Evolutionary conservation across 2,329 filamentous ascomycete species (phyloP), one percentile per base, ranked within the genome.

Genomic region (Curvularia sp.): DNA sequence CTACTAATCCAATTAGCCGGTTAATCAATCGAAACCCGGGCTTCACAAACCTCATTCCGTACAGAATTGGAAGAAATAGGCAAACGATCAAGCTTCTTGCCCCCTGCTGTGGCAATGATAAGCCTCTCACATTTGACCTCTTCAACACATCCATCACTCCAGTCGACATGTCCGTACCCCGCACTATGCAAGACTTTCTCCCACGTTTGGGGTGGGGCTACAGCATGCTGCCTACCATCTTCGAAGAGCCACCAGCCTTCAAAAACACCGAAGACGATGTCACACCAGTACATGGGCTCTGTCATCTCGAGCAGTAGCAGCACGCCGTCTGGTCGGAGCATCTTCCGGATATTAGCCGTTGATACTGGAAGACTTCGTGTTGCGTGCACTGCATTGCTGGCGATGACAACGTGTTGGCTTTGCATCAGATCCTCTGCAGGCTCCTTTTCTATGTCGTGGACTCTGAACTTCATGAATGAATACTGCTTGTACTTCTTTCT

Each of bases 381-480:
- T 18, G 67, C 67, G 42, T 70, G 67, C 7, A 70, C 52, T n/a
- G 53, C 57, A 32, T 70, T 70, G 1, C 59, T 65, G 15, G 53
- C 53, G 5, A 68, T 53, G 3, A 60, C 50, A 12, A 68, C 30
- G 32, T 65, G 62, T 15, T 57, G 53, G 9, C 42, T 61, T 3
- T 39, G 39, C 9, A 60, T 13, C 32, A 57, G 10, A 9, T 61
- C 46, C 0, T 61, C 21, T 7, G 70, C 65, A 1, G 53, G 28
- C 6, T 38, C 46, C 45, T 75, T 69, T 45, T 78, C 77, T n/a
- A 78, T 69, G 51, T 79, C 69, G 5, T 72, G 55, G 2, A 60
- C 49, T 3, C 23, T 32, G 53, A 73, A 79, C 13, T 66, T 52
- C 67, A 80, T 74, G 39, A 65, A 73, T 0, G 67, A 49, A 25